Percentiles rank a stretch among this genome's conserved stretches.
phyloP scores from a whole-genome alignment of 768 basidiomycete species.

The Leucocoprinus leucothites region DNA sequence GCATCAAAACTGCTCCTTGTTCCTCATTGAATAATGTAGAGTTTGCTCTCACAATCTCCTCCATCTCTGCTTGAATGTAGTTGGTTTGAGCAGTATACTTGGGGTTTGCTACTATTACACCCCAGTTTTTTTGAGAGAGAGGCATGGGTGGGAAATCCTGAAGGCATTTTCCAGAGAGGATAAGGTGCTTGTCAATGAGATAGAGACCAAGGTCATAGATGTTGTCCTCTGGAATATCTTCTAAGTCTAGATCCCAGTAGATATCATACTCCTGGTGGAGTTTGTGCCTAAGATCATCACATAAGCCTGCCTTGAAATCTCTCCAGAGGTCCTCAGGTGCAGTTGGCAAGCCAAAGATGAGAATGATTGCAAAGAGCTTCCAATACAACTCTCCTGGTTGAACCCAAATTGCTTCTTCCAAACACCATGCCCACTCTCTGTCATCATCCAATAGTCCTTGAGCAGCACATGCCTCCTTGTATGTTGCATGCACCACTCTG shows the following conservation, averaged over 20 bases:
- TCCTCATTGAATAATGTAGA: constrained; percentile 20
- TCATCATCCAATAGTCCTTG: constrained; percentile 45
- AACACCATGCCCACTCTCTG: constrained; percentile 39
- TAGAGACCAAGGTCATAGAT: constrained; percentile 39
- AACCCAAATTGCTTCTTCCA: constrained; percentile 35
- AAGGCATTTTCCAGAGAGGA: constrained; percentile 19
- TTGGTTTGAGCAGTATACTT: constrained; percentile 28
- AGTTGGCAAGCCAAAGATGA: constrained; percentile 24
- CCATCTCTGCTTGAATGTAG: constrained; percentile 14
- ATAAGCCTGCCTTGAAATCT: constrained; percentile 29
- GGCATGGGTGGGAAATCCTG: constrained; percentile 31
- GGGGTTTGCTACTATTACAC: constrained; percentile 15
- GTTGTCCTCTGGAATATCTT: constrained; percentile 17
- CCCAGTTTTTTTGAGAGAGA: constrained; percentile 23
- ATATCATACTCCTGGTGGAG: constrained; percentile 5
- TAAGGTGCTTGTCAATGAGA: constrained; percentile 24
- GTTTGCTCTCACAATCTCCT: not conserved
- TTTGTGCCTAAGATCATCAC: constrained; percentile 37
- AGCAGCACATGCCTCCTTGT: constrained; percentile 39
- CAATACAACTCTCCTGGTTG: constrained; percentile 33
- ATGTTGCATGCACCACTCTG: constrained; percentile 20
- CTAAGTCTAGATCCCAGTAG: not conserved
- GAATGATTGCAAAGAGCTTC: constrained; percentile 36
- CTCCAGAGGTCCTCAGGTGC: constrained; percentile 35
- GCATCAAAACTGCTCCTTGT: constrained; percentile 27